Base-by-base conservation (phyloP, 2,329 filamentous ascomycete species). In the Xylaria sp. region DNA sequence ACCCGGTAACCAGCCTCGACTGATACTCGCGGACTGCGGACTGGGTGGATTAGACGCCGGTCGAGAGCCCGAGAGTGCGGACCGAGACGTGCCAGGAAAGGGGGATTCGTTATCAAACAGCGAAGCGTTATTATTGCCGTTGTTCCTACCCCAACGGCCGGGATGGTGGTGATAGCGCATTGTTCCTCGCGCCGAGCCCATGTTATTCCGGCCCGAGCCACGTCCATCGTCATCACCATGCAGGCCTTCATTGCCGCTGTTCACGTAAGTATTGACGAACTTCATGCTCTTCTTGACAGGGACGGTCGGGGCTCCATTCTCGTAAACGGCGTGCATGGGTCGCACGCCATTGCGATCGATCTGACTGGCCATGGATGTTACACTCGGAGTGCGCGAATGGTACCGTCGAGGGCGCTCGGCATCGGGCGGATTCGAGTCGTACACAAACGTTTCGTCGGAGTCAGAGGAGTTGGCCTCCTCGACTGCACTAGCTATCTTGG, bases 381-480 rank as follows among this genome's bases (percentile, higher is more conserved):
- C 90, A 74, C 92, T 97, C 5, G 94, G 94, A 1, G 94, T 99
- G 63, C 94, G 86, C 18, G 93, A 97, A 75, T 97, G 93, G 74
- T 93, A 91, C 62, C 92, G 84, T 64, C 85, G 83, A n/a, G 83
- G 83, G 47, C 85, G 79, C 57, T 87, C 84, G 53, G 72, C 75
- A 65, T 89, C 86, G 55, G 91, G 90, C 8, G 93, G 94, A 70
- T 99, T 99, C 30, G 94, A 97, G 74, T 99, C 94, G 76, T 99
- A 99, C 13, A 99, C 94, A 74, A 97, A 99, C 0, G 94, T 97
- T 75, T 97, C 94, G 70, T 97, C 94, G 1, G 93, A 97, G 73
- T 99, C 94, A 5, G 93, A 97, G 10, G 93, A 96, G 73, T 97
- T 90, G 50, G 91, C 92, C 74, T 97, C 92, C 72, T 97, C 93